Evolutionary conservation across 108 stramenopile genomes (phyloP), one percentile per base, ranked within the genome.

Genomic region (Skeletonema grethae): DNA sequence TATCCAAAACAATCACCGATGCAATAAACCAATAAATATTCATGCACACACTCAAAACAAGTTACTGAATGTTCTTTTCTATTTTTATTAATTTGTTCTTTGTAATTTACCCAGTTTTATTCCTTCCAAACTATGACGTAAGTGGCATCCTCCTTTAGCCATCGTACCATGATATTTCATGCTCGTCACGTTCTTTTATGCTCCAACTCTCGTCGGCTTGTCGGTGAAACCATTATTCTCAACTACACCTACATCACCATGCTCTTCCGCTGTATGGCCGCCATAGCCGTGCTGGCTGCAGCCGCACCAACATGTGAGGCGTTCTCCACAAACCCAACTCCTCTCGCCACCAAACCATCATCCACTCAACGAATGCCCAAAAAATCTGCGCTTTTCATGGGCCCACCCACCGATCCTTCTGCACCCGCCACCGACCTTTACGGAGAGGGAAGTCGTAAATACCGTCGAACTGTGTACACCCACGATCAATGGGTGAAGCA

Each of bases 401-500:
- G 60, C 2, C 60, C 60, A 24, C 60, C 60, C 6, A 9, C 28
- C n/a, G 59, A 60, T 60, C 59, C 59, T n/a, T 60, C 59, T 34
- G 30, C 32, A 34, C 60, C 60, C 2, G 34, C 16, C 0, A n/a
- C 34, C n/a, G 29, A 31, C 16, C 28, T 35, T 2, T 88, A 83
- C 22, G 87, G 85, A 39, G 87, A 88, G 61, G 76, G 79, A 0
- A 56, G 50, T 24, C 86, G 89, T 18, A 82, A 82, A 61, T 86
- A 76, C 59, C 86, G 89, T 20, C 79, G 88, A 20, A 89, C 88
- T 7, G 88, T 89, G 8, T 89, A 85, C 83, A 85, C 76, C 11
- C 86, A 89, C 63, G 79, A 86, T 39, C 84, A 89, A 55, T 89
- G 88, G 88, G 72, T 80, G n/a, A 87, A 82, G 31, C 86, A 87